A percentile compares a stretch with the other conserved stretches of the same genome.
Conservation (phyloP, 2,329 filamentous ascomycete genomes). For the Colletotrichum neosansevieriae region DNA sequence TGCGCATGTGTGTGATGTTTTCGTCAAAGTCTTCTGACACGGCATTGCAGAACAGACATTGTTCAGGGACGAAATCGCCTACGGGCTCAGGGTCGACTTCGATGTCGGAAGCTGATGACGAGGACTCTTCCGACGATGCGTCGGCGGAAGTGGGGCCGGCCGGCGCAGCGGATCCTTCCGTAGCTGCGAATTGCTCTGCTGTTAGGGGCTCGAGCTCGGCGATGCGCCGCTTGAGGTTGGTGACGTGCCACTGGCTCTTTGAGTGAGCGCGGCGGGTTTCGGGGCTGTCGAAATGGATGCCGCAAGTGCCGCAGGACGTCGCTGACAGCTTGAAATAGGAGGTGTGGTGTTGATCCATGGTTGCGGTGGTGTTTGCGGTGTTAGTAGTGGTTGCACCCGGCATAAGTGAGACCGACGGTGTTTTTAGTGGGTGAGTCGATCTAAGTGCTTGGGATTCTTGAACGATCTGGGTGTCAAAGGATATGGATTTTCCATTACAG, state of each 20-base stretch:
- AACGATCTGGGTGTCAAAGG: background rate
- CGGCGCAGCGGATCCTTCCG: background rate
- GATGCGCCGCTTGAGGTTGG: slow-evolving; percentile 37
- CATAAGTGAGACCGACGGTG: background rate
- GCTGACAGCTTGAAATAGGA: slow-evolving; percentile 38
- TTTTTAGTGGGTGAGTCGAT: background rate
- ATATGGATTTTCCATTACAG: too few species aligned
- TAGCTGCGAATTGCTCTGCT: slow-evolving; percentile 21
- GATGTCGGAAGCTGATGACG: slow-evolving; percentile 13
- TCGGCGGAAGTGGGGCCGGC: background rate
- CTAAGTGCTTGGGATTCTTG: background rate
- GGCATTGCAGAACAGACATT: slow-evolving; percentile 59
- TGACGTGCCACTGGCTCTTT: slow-evolving; percentile 36
- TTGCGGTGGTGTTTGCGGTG: slow-evolving; percentile 1
- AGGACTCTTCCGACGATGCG: slow-evolving; percentile 13
- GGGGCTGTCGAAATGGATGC: slow-evolving; percentile 27
- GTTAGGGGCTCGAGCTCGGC: slow-evolving; percentile 23
- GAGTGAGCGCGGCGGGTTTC: slow-evolving; percentile 33
- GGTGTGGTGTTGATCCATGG: slow-evolving; percentile 10
- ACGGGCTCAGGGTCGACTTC: background rate
- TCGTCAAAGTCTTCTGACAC: slow-evolving; percentile 47
- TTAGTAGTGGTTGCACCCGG: background rate
- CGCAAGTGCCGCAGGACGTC: slow-evolving; percentile 32
- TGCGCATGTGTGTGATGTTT: slow-evolving; percentile 62
- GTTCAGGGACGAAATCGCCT: slow-evolving; percentile 43